A percentile compares a stretch with the other conserved stretches of the same genome.
Evolutionary conservation across 2,329 filamentous ascomycete species (phyloP).

Genomic region (Hortaea sp.): DNA sequence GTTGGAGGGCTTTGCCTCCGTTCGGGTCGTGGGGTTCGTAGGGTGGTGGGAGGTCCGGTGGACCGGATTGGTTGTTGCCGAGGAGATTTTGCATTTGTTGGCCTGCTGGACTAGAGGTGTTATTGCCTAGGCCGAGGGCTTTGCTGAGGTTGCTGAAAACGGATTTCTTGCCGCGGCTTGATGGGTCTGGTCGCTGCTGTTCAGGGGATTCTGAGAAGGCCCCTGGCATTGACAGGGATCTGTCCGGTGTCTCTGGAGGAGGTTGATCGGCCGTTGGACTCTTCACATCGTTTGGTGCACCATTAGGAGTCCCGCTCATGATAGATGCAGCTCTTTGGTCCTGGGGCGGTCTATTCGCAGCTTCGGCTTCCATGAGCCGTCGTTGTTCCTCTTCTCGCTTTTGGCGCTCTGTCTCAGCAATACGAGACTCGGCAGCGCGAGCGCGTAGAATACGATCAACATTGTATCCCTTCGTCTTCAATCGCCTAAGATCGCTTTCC

Average conservation of each 20-base stretch:
- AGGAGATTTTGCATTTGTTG: constrained; percentile 21
- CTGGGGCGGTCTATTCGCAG: constrained; percentile 3
- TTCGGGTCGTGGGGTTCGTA: constrained; percentile 20
- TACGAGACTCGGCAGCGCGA: constrained; percentile 76
- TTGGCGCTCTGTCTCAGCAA: constrained; percentile 73
- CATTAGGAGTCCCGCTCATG: background rate
- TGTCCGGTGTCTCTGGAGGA: constrained; percentile 19
- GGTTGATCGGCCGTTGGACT: constrained; percentile 1
- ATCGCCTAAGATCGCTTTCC: constrained; percentile 68
- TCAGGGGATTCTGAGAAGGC: constrained; percentile 51
- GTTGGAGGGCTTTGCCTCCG: constrained; percentile 8
- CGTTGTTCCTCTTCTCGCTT: constrained; percentile 51
- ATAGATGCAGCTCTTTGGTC: constrained; percentile 1
- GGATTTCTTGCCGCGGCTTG: constrained; percentile 30
- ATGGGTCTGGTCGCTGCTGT: constrained; percentile 6
- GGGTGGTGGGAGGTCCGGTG: constrained; percentile 22
- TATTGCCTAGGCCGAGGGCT: constrained; percentile 51
- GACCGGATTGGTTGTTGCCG: background rate
- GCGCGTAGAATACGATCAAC: constrained; percentile 86
- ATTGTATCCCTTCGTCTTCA: constrained; percentile 86
- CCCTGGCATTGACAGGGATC: constrained; percentile 55
- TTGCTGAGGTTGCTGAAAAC: constrained; percentile 61
- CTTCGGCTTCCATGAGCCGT: constrained; percentile 30
- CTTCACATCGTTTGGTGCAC: background rate
- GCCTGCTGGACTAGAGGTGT: constrained; percentile 36